phyloP scores from a whole-genome alignment of 257 asterid species.

The Striga asiatica region DNA sequence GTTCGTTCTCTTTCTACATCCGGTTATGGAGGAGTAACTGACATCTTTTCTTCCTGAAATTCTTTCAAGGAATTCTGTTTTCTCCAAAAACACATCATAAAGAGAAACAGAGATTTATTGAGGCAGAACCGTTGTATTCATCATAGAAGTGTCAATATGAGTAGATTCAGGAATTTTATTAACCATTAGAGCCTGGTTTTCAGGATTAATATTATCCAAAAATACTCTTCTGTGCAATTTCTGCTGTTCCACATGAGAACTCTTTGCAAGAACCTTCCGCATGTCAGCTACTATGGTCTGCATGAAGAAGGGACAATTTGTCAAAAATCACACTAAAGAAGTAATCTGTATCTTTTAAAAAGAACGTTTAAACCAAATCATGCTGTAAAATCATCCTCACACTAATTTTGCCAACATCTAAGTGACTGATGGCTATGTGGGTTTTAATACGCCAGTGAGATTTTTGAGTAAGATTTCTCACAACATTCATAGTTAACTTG shows the following conservation, averaged over 20 bases:
- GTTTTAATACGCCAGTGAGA: slow-evolving; percentile 94
- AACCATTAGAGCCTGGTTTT: slow-evolving; percentile 85
- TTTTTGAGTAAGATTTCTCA: slow-evolving; percentile 80
- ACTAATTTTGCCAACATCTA: slow-evolving; percentile 81
- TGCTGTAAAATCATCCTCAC: slow-evolving; percentile 32
- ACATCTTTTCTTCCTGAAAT: not conserved
- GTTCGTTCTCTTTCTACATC: not conserved
- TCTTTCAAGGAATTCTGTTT: not conserved
- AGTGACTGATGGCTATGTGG: slow-evolving; percentile 78
- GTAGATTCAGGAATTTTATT: slow-evolving; percentile 21
- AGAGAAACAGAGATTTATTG: not conserved
- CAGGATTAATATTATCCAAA: slow-evolving; percentile 70
- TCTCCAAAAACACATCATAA: not conserved
- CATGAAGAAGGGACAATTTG: slow-evolving; percentile 13
- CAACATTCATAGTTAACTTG: slow-evolving; percentile 83
- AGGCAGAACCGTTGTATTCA: not conserved
- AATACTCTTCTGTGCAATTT: slow-evolving; percentile 86
- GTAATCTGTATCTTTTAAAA: not conserved
- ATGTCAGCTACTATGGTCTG: slow-evolving; percentile 91
- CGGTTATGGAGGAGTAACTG: not conserved
- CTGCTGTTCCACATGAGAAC: slow-evolving; percentile 92
- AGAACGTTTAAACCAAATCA: not conserved
- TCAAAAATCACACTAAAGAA: slow-evolving; percentile 6
- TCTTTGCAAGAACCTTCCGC: slow-evolving; percentile 91
- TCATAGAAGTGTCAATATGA: slow-evolving; percentile 3